Conservation (phyloP, 177 flowering plant genomes). For the Telopea speciosissima region DNA sequence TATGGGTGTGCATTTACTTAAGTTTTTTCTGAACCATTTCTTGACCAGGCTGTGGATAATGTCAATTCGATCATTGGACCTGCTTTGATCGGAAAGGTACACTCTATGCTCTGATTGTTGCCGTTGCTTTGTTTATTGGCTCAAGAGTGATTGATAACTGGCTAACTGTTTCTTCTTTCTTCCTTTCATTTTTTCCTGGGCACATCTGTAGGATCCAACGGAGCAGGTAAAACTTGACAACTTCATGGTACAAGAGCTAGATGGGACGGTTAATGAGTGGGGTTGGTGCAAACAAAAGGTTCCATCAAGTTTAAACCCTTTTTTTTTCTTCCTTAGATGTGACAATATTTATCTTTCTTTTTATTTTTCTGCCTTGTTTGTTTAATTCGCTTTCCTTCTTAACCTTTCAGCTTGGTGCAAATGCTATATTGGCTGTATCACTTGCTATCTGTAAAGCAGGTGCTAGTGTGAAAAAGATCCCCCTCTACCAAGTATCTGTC, state of each 20-base stretch:
- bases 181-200: neutral
- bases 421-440: constrained; percentile 39
- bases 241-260: constrained; percentile 40
- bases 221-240: constrained; percentile 31
- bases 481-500: constrained; percentile 29
- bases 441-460: constrained; percentile 41
- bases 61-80: constrained; percentile 35
- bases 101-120: neutral
- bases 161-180: too few relatives aligned
- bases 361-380: neutral
- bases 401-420: constrained; percentile 36
- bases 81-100: constrained; percentile 34
- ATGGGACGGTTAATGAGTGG: constrained; percentile 43
- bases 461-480: constrained; percentile 32
- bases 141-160: neutral
- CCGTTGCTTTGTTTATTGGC: neutral
- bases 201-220: constrained; percentile 25
- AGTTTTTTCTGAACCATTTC: neutral
- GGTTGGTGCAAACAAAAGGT: constrained; percentile 46
- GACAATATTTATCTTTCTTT: neutral
- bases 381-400: neutral
- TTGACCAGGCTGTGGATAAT: constrained; percentile 31
- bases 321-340: neutral
- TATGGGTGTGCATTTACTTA: neutral
- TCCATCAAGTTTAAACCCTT: neutral